Evolutionary conservation across 768 basidiomycete species (phyloP).

Genomic region (Dioszegia crocea): DNA sequence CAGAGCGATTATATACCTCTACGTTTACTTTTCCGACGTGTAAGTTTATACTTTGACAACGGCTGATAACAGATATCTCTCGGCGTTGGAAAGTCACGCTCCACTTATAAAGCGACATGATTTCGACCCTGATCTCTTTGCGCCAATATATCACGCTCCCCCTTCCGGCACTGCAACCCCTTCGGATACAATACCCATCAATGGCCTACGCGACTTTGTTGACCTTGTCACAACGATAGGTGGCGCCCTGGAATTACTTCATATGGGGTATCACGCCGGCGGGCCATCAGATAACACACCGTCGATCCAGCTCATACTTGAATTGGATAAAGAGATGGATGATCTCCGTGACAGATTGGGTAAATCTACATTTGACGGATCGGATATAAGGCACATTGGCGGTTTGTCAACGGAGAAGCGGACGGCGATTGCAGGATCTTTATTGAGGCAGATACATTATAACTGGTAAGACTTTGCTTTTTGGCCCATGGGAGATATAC

Average conservation of each 20-base stretch:
- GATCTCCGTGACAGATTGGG: slow-evolving; percentile 13
- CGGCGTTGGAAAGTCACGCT: slow-evolving; percentile 19
- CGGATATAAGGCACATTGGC: not conserved
- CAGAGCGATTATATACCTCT: slow-evolving; percentile 21
- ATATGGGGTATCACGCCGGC: not conserved
- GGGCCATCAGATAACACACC: not conserved
- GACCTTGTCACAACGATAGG: slow-evolving; percentile 18
- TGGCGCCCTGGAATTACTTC: slow-evolving; percentile 8
- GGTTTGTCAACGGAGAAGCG: not conserved
- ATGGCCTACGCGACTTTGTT: slow-evolving; percentile 16
- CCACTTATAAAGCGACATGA: slow-evolving; percentile 23
- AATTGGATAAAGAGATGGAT: slow-evolving; percentile 16
- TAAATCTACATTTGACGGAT: slow-evolving; percentile 8
- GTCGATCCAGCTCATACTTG: slow-evolving; percentile 2
- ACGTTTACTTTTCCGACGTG: slow-evolving; percentile 28
- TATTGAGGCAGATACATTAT: slow-evolving; percentile 22
- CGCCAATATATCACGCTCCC: slow-evolving; percentile 7
- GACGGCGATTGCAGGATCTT: slow-evolving; percentile 6
- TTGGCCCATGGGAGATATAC: no score
- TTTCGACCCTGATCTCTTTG: slow-evolving; percentile 16
- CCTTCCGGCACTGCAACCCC: slow-evolving; percentile 8
- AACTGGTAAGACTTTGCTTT: slow-evolving; percentile 16
- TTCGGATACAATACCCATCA: not conserved
- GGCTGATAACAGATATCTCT: slow-evolving; percentile 13
- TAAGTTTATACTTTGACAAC: slow-evolving; percentile 1